Evolutionary conservation across 78 protist species (phyloP).

Genomic region (Pelomyxa schiedti): DNA sequence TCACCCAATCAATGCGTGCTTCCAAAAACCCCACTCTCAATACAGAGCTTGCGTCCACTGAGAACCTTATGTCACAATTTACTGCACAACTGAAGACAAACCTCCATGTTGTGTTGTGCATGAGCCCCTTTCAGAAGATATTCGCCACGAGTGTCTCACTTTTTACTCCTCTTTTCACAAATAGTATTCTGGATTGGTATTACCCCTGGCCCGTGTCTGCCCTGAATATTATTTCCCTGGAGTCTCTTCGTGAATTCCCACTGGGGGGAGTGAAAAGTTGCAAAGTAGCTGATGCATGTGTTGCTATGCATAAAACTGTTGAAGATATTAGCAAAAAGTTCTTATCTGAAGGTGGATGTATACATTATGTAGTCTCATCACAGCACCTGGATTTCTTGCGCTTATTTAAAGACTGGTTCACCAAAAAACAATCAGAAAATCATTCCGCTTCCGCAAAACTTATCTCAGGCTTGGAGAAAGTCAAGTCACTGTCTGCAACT

Average conservation of each 20-base stretch:
- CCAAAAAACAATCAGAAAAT: background rate
- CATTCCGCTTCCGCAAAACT: background rate
- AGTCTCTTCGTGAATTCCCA: background rate
- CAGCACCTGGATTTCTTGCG: background rate
- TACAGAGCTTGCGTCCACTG: constrained; percentile 39
- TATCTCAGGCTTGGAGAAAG: constrained; percentile 21
- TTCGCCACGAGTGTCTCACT: constrained; percentile 78
- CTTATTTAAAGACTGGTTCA: background rate
- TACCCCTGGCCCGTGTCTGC: constrained; percentile 85
- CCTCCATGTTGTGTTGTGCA: constrained; percentile 67
- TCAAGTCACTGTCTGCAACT: constrained; percentile 23
- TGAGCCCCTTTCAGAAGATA: constrained; percentile 63
- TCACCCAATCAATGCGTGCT: constrained; percentile 37
- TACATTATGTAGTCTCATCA: background rate
- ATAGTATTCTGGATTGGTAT: constrained; percentile 89
- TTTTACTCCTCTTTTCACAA: constrained; percentile 74
- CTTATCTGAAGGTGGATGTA: background rate
- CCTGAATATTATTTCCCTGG: constrained; percentile 40
- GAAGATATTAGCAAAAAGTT: background rate
- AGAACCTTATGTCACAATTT: constrained; percentile 29
- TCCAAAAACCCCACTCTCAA: constrained; percentile 6
- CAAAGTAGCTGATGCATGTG: background rate
- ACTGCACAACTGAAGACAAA: constrained; percentile 33
- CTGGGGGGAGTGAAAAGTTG: background rate
- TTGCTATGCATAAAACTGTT: background rate